Percentiles rank a stretch among this genome's conserved stretches.
These are phyloP conservation scores for Pogostemon cablin DNA, from an alignment of 257 asterid species.

Conservation along the genomic window DNA sequence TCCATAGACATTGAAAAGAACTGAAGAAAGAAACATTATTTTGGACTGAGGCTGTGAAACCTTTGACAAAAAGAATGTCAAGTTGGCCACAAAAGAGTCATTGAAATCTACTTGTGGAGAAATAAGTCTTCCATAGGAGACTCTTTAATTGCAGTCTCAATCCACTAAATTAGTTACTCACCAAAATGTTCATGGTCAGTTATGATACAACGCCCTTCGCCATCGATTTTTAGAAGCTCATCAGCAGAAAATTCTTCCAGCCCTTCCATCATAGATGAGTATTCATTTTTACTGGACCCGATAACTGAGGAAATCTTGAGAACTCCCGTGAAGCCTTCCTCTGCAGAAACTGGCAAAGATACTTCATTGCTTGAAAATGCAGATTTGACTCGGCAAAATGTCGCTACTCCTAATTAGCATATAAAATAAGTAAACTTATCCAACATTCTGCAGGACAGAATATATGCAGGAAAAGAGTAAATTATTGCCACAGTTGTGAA, in stretches of 20 bases:
- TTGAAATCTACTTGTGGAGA: neutral
- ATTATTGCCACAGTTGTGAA: neutral
- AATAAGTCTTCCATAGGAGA: constrained; percentile 4
- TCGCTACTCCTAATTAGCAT: constrained; percentile 76
- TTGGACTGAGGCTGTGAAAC: constrained; percentile 17
- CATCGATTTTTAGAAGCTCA: constrained; percentile 77
- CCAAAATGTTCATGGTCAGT: constrained; percentile 94
- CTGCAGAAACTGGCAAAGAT: constrained; percentile 81
- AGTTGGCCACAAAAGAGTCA: constrained; percentile 11
- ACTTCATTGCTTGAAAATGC: constrained; percentile 77
- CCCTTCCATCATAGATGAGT: constrained; percentile 48
- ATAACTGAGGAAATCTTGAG: constrained; percentile 49
- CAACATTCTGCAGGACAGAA: constrained; percentile 1
- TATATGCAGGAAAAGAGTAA: neutral
- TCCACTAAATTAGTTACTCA: constrained; percentile 38
- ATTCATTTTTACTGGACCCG: constrained; percentile 50
- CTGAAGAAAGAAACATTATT: constrained; percentile 50
- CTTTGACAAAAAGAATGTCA: neutral
- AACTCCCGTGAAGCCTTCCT: constrained; percentile 92
- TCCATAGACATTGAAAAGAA: constrained; percentile 89
- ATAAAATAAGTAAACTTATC: constrained; percentile 19
- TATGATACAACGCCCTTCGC: constrained; percentile 94
- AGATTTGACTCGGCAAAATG: constrained; percentile 88
- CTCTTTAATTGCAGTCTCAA: constrained; percentile 13
- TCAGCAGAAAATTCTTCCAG: constrained; percentile 65